Evolutionary conservation across 192 early-diverging fungal species (phyloP).

Genomic region (Dimargaris verticillata): DNA sequence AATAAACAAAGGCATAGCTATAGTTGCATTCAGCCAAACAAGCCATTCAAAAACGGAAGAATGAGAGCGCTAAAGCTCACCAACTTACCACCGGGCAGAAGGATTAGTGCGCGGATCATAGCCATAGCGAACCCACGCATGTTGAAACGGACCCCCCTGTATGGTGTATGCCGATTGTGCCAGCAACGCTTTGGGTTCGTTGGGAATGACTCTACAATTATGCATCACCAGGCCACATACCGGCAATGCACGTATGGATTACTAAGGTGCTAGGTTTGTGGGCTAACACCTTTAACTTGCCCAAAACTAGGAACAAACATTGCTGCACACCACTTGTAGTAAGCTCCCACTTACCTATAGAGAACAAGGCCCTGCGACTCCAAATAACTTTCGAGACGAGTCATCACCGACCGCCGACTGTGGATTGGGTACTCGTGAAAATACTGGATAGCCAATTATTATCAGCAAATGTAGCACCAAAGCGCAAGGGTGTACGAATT

Average conservation of each 20-base stretch:
- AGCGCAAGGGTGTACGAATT: no score
- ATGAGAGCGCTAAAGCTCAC: not conserved
- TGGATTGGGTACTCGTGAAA: no score
- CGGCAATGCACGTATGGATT: no score
- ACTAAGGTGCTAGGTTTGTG: no score
- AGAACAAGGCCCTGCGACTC: no score
- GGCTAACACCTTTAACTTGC: not conserved
- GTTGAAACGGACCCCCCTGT: not conserved
- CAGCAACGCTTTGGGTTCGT: not conserved
- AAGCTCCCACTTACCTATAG: not conserved
- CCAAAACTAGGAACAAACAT: not conserved
- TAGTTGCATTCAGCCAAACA: not conserved
- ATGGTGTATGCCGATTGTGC: not conserved
- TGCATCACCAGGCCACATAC: no score
- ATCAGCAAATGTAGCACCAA: no score
- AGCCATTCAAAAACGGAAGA: not conserved
- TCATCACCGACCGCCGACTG: no score
- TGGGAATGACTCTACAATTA: not conserved
- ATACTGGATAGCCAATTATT: no score
- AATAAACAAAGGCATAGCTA: not conserved
- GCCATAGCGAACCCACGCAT: not conserved
- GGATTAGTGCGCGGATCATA: conserved; percentile 1
- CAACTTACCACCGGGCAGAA: not conserved
- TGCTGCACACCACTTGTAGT: not conserved
- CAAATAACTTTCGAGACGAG: no score